phyloP scores from a whole-genome alignment of 805 yeast species.

The Blastobotrys americana region DNA sequence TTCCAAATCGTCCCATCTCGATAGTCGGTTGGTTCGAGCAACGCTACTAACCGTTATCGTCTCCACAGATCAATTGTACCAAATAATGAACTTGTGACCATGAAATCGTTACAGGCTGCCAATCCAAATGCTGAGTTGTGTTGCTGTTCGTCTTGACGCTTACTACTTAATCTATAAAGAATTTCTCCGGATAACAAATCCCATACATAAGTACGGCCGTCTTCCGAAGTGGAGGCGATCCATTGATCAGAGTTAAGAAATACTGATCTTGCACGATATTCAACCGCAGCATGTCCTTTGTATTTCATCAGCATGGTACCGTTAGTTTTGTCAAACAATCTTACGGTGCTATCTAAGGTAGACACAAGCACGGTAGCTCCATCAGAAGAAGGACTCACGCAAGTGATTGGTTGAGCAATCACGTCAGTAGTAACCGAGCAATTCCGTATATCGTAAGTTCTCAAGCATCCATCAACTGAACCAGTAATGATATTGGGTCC shows the following conservation, averaged over 20 bases:
- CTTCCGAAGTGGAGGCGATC: conserved; percentile 27
- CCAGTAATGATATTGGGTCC: conserved; percentile 23
- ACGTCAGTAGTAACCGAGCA: conserved; percentile 23
- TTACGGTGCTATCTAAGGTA: conserved; percentile 22
- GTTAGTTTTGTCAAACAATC: conserved; percentile 22
- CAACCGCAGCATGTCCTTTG: conserved; percentile 22
- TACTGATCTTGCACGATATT: conserved; percentile 22
- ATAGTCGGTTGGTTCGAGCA: too few relatives aligned
- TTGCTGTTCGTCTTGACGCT: background rate
- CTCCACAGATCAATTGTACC: conserved; percentile 15
- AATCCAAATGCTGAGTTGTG: background rate
- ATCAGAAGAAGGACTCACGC: conserved; percentile 13
- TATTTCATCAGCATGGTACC: conserved; percentile 24
- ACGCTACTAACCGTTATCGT: too few relatives aligned
- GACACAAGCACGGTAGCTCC: conserved; percentile 20
- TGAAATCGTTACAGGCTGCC: background rate
- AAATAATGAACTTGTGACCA: conserved; percentile 11
- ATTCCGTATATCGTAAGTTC: conserved; percentile 29
- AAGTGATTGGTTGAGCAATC: conserved; percentile 27
- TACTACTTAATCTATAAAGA: conserved; percentile 4
- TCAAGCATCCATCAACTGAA: conserved; percentile 28
- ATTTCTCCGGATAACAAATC: conserved; percentile 20
- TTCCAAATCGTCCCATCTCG: too few relatives aligned
- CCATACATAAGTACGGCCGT: conserved; percentile 25
- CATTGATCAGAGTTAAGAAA: conserved; percentile 20